Conservation (phyloP, 1,139 yeast species). For the Suhomyces chickasaworum region DNA sequence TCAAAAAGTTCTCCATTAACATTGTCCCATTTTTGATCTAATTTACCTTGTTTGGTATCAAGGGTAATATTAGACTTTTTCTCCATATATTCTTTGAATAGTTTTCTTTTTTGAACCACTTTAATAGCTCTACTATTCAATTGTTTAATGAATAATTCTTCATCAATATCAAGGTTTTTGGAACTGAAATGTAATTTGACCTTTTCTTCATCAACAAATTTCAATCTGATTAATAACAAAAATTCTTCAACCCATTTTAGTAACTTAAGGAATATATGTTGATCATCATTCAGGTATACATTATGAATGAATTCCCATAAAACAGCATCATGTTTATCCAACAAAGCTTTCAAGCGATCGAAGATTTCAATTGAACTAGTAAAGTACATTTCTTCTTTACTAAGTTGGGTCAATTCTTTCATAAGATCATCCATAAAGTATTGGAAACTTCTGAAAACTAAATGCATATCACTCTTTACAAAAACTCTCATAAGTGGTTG, state of each 20-base stretch:
- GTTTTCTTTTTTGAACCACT: constrained; percentile 32
- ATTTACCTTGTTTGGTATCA: constrained; percentile 28
- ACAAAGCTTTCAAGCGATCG: constrained; percentile 60
- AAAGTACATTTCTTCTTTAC: constrained; percentile 51
- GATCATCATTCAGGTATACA: constrained; percentile 72
- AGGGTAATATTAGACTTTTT: constrained; percentile 21
- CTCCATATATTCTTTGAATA: constrained; percentile 38
- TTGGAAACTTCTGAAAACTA: constrained; percentile 74
- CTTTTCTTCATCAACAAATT: constrained; percentile 55
- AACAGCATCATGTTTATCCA: constrained; percentile 69
- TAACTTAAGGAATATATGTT: constrained; percentile 66
- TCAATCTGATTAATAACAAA: constrained; percentile 57
- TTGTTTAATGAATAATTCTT: constrained; percentile 32
- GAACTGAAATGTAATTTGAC: constrained; percentile 43
- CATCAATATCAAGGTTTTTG: constrained; percentile 21
- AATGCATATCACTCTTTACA: constrained; percentile 72
- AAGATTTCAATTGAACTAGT: constrained; percentile 56
- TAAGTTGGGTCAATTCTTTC: constrained; percentile 44
- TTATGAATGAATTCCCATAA: constrained; percentile 76
- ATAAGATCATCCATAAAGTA: constrained; percentile 73
- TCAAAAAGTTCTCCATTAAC: constrained; percentile 48
- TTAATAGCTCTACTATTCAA: constrained; percentile 32
- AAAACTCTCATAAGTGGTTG: constrained; percentile 81
- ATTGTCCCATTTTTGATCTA: constrained; percentile 53
- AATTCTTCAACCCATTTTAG: constrained; percentile 67